phyloP scores from a whole-genome alignment of 495 filamentous ascomycete genomes.

The Hypomontagnella monticulosa region DNA sequence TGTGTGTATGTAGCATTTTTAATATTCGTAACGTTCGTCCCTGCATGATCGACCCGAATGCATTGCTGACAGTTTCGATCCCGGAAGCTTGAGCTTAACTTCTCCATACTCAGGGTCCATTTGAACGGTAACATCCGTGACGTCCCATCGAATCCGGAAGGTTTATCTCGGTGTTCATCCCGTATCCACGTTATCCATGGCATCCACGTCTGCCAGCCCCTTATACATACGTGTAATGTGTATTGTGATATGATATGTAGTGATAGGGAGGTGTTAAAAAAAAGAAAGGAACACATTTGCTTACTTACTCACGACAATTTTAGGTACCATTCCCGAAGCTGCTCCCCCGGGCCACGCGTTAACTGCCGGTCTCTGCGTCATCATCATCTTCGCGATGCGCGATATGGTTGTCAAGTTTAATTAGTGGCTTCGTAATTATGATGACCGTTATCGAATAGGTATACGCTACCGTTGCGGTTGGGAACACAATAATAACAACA shows the following conservation, averaged over 20 bases:
- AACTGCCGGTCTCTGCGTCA: constrained; percentile 19
- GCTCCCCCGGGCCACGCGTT: constrained; percentile 23
- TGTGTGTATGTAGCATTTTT: too few species aligned
- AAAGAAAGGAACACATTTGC: constrained; percentile 1
- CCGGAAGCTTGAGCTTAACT: constrained; percentile 1
- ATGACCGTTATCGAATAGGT: constrained; percentile 9
- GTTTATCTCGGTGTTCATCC: constrained; percentile 16
- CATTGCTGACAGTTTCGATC: constrained; percentile 9
- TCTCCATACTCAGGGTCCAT: constrained; percentile 18
- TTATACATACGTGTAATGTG: not conserved
- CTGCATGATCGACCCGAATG: constrained; percentile 32
- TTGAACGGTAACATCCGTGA: constrained; percentile 31
- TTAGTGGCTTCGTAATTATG: constrained; percentile 9
- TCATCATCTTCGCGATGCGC: constrained; percentile 14
- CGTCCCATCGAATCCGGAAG: constrained; percentile 15
- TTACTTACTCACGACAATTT: constrained; percentile 26
- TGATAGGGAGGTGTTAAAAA: constrained; percentile 10
- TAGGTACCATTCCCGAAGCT: constrained; percentile 19
- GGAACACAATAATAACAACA: too few species aligned
- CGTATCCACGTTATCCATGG: too few species aligned
- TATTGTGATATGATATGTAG: not conserved
- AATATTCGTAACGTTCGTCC: constrained; percentile 16
- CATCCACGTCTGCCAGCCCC: not conserved
- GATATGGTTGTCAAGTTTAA: constrained; percentile 8
- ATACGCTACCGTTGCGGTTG: not conserved